These are phyloP conservation scores for Corrigiola litoralis DNA, from an alignment of 179 eudicot genomes.

Conservation along the genomic window DNA sequence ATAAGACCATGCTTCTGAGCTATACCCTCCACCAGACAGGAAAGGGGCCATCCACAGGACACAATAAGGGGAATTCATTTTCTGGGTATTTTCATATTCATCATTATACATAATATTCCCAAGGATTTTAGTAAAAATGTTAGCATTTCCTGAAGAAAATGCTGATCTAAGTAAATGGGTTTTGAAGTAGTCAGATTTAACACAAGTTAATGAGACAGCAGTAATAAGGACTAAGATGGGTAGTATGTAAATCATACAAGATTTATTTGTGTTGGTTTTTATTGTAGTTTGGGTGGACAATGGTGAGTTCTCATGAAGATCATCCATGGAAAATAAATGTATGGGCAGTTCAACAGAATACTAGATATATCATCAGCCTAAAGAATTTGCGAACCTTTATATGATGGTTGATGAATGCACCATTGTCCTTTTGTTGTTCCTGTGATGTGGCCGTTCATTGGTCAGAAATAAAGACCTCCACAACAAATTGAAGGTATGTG, in stretches of 20 bases:
- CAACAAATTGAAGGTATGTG: too few relatives aligned
- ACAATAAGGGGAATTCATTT: constrained; percentile 34
- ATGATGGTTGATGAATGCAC: too few relatives aligned
- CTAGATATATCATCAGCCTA: too few relatives aligned
- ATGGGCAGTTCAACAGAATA: too few relatives aligned
- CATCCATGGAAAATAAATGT: too few relatives aligned
- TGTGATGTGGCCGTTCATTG: too few relatives aligned
- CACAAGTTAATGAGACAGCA: background rate
- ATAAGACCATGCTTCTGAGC: constrained; percentile 87
- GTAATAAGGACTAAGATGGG: constrained; percentile 10
- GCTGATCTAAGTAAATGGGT: constrained; percentile 3
- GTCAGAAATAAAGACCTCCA: too few relatives aligned
- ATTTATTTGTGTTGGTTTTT: too few relatives aligned
- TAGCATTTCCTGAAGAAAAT: background rate
- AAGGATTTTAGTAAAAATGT: background rate
- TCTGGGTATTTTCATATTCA: constrained; percentile 7
- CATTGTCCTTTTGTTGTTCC: too few relatives aligned
- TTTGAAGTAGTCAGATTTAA: constrained; percentile 10
- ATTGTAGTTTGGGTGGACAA: too few relatives aligned
- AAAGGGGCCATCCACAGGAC: constrained; percentile 82
- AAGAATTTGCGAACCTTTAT: too few relatives aligned
- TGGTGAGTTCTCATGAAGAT: too few relatives aligned
- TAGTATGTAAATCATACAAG: background rate
- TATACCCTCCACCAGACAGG: constrained; percentile 73
- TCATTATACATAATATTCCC: background rate